These are phyloP conservation scores for Phlebiopsis gigantea DNA, from an alignment of 768 basidiomycete species.

Conservation along the genomic window DNA sequence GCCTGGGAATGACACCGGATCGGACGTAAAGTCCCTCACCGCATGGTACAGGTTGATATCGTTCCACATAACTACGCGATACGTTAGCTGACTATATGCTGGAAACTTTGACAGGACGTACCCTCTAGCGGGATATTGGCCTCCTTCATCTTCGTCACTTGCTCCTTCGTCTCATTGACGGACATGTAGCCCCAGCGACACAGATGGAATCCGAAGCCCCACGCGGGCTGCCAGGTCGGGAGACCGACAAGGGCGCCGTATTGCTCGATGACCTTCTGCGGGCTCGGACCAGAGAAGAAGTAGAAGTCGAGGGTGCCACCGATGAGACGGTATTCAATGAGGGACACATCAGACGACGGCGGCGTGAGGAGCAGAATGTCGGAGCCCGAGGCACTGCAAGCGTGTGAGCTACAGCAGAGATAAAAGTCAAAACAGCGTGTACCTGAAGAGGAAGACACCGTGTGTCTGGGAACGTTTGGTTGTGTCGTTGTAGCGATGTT, in stretches of 20 bases:
- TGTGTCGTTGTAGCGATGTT: constrained; percentile 57
- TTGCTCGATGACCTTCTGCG: constrained; percentile 58
- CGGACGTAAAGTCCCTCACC: constrained; percentile 62
- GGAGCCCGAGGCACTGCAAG: constrained; percentile 58
- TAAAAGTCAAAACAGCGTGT: background rate
- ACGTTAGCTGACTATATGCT: background rate
- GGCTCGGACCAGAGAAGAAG: constrained; percentile 49
- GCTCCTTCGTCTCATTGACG: constrained; percentile 50
- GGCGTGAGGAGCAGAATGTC: constrained; percentile 68
- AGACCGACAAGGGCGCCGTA: constrained; percentile 63
- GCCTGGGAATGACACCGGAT: constrained; percentile 57
- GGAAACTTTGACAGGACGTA: background rate
- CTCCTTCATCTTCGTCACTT: constrained; percentile 53
- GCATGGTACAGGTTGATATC: constrained; percentile 73
- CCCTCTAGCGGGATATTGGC: constrained; percentile 76
- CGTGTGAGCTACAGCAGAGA: background rate
- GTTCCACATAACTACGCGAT: constrained; percentile 54
- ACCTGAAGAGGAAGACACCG: constrained; percentile 57
- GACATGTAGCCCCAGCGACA: constrained; percentile 55
- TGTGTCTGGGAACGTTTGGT: constrained; percentile 55
- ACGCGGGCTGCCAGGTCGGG: constrained; percentile 67
- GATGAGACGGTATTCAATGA: constrained; percentile 68
- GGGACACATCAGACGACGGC: constrained; percentile 44
- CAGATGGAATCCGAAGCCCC: constrained; percentile 78
- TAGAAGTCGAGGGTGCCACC: constrained; percentile 78